Evolutionary conservation across 1,284 basidiomycete species (phyloP), one percentile per base, ranked within the genome.

Genomic region (Irpex rosettiformis): DNA sequence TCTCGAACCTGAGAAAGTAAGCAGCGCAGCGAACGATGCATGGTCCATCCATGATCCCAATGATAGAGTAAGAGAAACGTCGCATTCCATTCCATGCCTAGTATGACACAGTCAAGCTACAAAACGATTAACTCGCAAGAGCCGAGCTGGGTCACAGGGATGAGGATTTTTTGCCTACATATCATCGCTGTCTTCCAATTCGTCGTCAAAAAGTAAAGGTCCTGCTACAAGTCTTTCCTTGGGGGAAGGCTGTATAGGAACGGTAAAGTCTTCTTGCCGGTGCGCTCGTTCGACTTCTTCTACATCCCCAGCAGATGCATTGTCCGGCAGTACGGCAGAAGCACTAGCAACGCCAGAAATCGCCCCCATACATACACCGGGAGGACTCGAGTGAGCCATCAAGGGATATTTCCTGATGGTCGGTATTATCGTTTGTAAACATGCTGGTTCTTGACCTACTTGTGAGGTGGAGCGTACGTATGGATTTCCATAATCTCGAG

Each of bases 191-290:
- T 53, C 57, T 4, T 27, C 51, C n/a, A 37, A 58, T 5, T 64
- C 61, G 43, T 64, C 62, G 8, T 25, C 55, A 47, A 67, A 67
- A 48, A 67, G 57, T 22, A 59, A 61, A 10, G 66, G 66, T 8
- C 66, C 66, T 24, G 61, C 61, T n/a, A 67, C 28, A 4, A 27
- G 56, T 27, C n/a, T 43, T 52, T 11, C 48, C n/a, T 45, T 45
- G 43, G 43, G 43, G 43, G n/a, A 8, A 18, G 7, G 10, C 8
- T 22, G 43, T n/a, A 18, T 22, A 45, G 43, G n/a, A 45, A n/a
- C 43, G 43, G 18, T 4, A 45, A 18, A 22, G 21, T 22, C 16
- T 22, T 11, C 43, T 18, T 45, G 43, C 43, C 43, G 43, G 43
- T 4, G 43, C 43, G 43, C 43, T 45, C 21, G 43, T 18, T 45